These are phyloP conservation scores for Lipomyces sp. DNA, from an alignment of 805 yeast genomes.

Conservation along the genomic window DNA sequence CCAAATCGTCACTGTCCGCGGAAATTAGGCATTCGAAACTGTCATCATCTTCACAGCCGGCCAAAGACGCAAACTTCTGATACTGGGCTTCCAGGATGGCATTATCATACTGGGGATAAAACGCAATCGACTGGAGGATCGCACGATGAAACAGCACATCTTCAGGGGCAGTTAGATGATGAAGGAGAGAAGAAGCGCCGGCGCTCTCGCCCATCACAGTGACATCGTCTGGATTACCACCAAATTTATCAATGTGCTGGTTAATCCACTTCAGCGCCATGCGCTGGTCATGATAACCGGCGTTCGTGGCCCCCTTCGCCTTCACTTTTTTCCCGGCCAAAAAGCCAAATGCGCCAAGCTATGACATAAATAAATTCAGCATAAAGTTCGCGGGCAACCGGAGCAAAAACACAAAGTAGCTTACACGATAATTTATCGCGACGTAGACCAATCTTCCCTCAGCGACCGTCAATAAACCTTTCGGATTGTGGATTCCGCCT, in stretches of 20 bases:
- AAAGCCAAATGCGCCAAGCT: slow-evolving; percentile 48
- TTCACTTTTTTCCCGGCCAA: slow-evolving; percentile 41
- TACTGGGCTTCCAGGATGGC: slow-evolving; percentile 23
- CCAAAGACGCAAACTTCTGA: slow-evolving; percentile 19
- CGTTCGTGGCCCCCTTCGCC: slow-evolving; percentile 43
- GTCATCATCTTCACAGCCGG: slow-evolving; percentile 24
- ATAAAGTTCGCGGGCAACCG: slow-evolving; percentile 19
- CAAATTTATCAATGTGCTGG: slow-evolving; percentile 46
- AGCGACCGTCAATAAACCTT: slow-evolving; percentile 27
- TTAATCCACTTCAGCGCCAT: slow-evolving; percentile 48
- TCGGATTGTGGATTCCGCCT: slow-evolving; percentile 31
- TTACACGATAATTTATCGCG: slow-evolving; percentile 32
- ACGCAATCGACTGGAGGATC: slow-evolving; percentile 35
- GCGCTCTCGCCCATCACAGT: slow-evolving; percentile 51
- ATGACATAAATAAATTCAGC: slow-evolving; percentile 35
- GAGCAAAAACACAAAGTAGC: neutral
- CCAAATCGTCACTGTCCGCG: slow-evolving; percentile 14
- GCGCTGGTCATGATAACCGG: slow-evolving; percentile 48
- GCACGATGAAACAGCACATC: slow-evolving; percentile 33
- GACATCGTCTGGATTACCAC: slow-evolving; percentile 47
- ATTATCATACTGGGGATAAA: slow-evolving; percentile 31
- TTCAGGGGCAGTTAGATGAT: slow-evolving; percentile 42
- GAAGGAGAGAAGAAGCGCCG: slow-evolving; percentile 48
- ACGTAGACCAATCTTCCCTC: slow-evolving; percentile 32
- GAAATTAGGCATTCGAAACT: slow-evolving; percentile 27